phyloP scores from a whole-genome alignment of 176 grass and related monocot genomes.

The Phoenix dactylifera region DNA sequence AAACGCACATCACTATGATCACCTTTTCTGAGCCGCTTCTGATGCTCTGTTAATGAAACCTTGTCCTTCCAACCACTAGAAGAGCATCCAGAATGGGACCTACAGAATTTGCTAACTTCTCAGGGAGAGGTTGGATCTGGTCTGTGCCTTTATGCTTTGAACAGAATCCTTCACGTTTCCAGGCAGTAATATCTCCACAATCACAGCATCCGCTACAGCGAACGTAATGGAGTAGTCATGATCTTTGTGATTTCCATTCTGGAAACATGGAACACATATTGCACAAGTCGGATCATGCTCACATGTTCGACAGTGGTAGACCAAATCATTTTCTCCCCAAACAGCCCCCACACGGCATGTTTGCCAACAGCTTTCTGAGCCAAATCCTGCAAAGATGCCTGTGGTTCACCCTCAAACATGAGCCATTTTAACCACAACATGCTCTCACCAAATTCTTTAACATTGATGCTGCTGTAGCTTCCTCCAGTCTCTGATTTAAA shows the following conservation, averaged over 20 bases:
- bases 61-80: slow-evolving; percentile 64
- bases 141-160: slow-evolving; percentile 73
- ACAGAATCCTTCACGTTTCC: slow-evolving; percentile 94
- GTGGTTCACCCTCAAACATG: slow-evolving; percentile 65
- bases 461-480: not conserved
- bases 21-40: not conserved
- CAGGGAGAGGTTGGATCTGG: slow-evolving; percentile 68
- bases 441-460: slow-evolving; percentile 30
- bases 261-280: slow-evolving; percentile 89
- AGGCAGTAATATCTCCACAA: slow-evolving; percentile 88
- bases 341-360: slow-evolving; percentile 76
- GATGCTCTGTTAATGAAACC: slow-evolving; percentile 31
- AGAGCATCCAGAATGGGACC: slow-evolving; percentile 61
- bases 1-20: slow-evolving; percentile 7
- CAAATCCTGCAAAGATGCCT: slow-evolving; percentile 34
- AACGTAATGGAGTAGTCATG: slow-evolving; percentile 98
- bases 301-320: slow-evolving; percentile 83
- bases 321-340: slow-evolving; percentile 78
- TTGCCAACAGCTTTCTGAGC: slow-evolving; percentile 34
- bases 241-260: slow-evolving; percentile 76
- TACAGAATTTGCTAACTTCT: slow-evolving; percentile 50
- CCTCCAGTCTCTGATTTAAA: slow-evolving; percentile 18
- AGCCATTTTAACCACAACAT: slow-evolving; percentile 80
- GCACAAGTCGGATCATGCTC: slow-evolving; percentile 86
- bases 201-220: slow-evolving; percentile 91